Percentiles rank a stretch among this genome's conserved stretches.
phyloP scores from a whole-genome alignment of 768 basidiomycete species.

The Amanita polypyramis region DNA sequence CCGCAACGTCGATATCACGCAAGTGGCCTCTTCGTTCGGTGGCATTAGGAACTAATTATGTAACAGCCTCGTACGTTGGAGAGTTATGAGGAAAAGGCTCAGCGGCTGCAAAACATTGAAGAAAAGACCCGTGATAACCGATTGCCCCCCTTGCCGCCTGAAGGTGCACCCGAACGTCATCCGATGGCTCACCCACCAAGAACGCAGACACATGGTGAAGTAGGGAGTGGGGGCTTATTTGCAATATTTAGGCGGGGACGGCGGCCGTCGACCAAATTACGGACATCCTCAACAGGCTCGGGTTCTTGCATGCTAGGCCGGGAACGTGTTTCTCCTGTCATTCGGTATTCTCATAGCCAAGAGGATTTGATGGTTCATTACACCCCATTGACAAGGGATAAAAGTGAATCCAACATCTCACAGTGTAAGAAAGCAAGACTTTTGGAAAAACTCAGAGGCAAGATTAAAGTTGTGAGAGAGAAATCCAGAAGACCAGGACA shows the following conservation, averaged over 20 bases:
- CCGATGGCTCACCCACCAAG: too few relatives aligned
- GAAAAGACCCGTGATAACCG: slow-evolving; percentile 4
- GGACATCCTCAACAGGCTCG: too few relatives aligned
- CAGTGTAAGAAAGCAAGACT: too few relatives aligned
- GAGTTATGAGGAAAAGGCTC: neutral
- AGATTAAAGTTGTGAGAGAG: neutral
- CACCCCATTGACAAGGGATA: too few relatives aligned
- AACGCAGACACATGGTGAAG: too few relatives aligned
- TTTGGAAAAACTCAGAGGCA: neutral
- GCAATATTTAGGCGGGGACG: too few relatives aligned
- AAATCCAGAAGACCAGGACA: neutral
- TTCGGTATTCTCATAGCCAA: neutral
- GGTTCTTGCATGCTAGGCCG: too few relatives aligned
- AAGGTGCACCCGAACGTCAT: too few relatives aligned
- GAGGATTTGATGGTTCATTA: neutral
- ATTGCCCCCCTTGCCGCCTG: neutral
- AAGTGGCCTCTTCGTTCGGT: neutral
- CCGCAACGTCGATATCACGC: neutral
- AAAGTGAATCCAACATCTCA: too few relatives aligned
- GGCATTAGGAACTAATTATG: neutral
- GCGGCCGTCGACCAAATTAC: too few relatives aligned
- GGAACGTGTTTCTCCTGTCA: too few relatives aligned
- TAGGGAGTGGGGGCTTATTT: too few relatives aligned
- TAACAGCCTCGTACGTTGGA: neutral
- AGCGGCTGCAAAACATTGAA: neutral